Evolutionary conservation across 108 stramenopile genomes (phyloP).

Genomic region (Hondaea fermentalgiana): DNA sequence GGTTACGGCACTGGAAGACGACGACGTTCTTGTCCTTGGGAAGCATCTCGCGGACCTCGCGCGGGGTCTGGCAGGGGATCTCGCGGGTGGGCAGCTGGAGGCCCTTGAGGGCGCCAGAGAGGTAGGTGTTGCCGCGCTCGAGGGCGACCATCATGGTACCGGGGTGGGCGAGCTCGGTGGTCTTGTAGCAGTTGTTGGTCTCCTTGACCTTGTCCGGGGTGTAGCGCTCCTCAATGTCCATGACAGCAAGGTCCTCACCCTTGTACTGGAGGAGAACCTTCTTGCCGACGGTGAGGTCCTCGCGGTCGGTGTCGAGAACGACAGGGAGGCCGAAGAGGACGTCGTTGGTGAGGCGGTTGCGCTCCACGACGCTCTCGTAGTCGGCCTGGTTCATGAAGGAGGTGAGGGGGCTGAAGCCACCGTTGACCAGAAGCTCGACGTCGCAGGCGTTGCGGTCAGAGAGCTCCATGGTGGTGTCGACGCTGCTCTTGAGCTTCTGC

Average conservation of each 20-base stretch:
- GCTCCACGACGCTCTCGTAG: slow-evolving; percentile 80
- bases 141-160: slow-evolving; percentile 94
- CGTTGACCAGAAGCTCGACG: slow-evolving; percentile 92
- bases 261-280: slow-evolving; percentile 64
- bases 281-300: slow-evolving; percentile 73
- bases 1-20: slow-evolving; percentile 99
- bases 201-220: slow-evolving; percentile 55
- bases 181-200: slow-evolving; percentile 81
- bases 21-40: slow-evolving; percentile 92
- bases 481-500: slow-evolving; percentile 60
- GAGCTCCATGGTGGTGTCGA: slow-evolving; percentile 63
- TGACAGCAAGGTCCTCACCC: slow-evolving; percentile 17
- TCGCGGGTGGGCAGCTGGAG: slow-evolving; percentile 89
- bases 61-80: slow-evolving; percentile 91
- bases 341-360: slow-evolving; percentile 79
- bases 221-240: slow-evolving; percentile 11
- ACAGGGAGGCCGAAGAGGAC: slow-evolving; percentile 94
- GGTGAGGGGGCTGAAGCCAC: slow-evolving; percentile 92
- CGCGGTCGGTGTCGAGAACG: slow-evolving; percentile 88
- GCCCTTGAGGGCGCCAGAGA: slow-evolving; percentile 92
- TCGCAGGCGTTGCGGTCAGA: slow-evolving; percentile 91
- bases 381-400: slow-evolving; percentile 91
- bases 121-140: slow-evolving; percentile 92
- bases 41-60: slow-evolving; percentile 79
- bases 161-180: slow-evolving; percentile 92